Base-by-base conservation (phyloP, 2,329 filamentous ascomycete genomes). In the Sarocladium oryzae region DNA sequence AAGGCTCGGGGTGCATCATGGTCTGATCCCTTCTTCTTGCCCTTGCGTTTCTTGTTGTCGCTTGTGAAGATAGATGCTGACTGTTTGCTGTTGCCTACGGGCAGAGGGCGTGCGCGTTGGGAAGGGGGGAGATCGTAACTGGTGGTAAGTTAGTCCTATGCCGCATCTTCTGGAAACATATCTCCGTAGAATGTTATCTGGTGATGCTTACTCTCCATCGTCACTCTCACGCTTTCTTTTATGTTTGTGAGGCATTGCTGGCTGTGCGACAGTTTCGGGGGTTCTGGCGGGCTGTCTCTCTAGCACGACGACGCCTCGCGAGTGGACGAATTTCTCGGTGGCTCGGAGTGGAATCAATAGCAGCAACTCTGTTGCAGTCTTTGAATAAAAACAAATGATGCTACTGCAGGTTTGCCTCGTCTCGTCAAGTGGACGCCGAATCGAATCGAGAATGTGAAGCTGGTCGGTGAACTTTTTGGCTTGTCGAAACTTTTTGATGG, bases 1-100 rank as follows among this genome's bases (percentile, higher is more conserved):
- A 99, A 99, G 1, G 87, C 89, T 58, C 89, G 86, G 0, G 93
- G 93, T 1, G 88, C 91, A 69, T 97, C 93, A 65, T 95, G 84
- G 35, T 78, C 73, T 26, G 53, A 69, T 64, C 69, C 76, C 10
- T 26, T 36, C 33, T 51, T 53, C n/a, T 84, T 53, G 69, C 70
- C 71, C 58, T 77, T 76, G 48, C 61, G 55, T 52, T 63, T 56
- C 63, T 67, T 75, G 60, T 71, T 66, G 63, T 56, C 60, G 56
- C 52, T 37, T 5, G 30, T 49, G 46, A 49, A 49, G 7, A 49
- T 36, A n/a, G 30, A 18, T 8, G 46, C n/a, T 8, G 46, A 49
- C 20, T 49, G 43, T 28, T 40, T 49, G 37, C 41, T 40, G 16
- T 37, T 45, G 38, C 51, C 69, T 8, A 74, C 72, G 1, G 76